phyloP scores from a whole-genome alignment of 2,329 filamentous ascomycete genomes.

The Exophiala sideris region DNA sequence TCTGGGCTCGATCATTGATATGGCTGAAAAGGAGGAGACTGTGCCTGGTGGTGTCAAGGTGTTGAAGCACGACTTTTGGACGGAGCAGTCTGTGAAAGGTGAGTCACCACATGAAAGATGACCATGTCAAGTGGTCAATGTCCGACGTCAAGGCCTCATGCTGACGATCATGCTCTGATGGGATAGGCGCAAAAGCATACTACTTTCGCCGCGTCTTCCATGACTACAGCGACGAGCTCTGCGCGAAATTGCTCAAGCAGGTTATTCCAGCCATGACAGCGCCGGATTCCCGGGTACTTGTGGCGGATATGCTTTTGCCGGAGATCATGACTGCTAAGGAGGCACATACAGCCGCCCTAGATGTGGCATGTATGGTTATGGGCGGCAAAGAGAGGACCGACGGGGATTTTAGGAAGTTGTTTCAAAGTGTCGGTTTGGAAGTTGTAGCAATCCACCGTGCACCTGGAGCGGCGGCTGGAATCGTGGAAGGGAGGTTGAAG shows the following conservation, averaged over 20 bases:
- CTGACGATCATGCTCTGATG: constrained; percentile 1
- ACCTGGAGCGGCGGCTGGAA: constrained; percentile 11
- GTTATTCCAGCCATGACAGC: constrained; percentile 28
- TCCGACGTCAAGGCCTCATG: background rate
- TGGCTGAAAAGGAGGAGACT: constrained; percentile 13
- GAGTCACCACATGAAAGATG: background rate
- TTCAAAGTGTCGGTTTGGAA: constrained; percentile 27
- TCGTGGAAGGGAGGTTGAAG: constrained; percentile 28
- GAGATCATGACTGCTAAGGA: constrained; percentile 20
- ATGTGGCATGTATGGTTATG: constrained; percentile 30
- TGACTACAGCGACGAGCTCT: constrained; percentile 29
- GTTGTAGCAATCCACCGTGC: constrained; percentile 26
- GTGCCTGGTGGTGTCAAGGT: constrained; percentile 12
- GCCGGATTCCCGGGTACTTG: constrained; percentile 24
- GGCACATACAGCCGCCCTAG: constrained; percentile 26
- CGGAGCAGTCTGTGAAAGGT: constrained; percentile 29
- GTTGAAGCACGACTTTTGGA: constrained; percentile 37
- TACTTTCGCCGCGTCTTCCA: constrained; percentile 33
- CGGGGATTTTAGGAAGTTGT: constrained; percentile 26
- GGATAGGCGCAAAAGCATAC: constrained; percentile 31
- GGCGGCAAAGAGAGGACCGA: constrained; percentile 31
- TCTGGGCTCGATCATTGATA: constrained; percentile 5
- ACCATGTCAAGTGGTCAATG: too few species aligned
- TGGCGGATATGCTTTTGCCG: constrained; percentile 31
- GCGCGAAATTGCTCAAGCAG: constrained; percentile 28